Percentiles rank a stretch among this genome's conserved stretches.
phyloP scores from a whole-genome alignment of 192 early-diverging fungal species.

The Cladochytrium replicatum region DNA sequence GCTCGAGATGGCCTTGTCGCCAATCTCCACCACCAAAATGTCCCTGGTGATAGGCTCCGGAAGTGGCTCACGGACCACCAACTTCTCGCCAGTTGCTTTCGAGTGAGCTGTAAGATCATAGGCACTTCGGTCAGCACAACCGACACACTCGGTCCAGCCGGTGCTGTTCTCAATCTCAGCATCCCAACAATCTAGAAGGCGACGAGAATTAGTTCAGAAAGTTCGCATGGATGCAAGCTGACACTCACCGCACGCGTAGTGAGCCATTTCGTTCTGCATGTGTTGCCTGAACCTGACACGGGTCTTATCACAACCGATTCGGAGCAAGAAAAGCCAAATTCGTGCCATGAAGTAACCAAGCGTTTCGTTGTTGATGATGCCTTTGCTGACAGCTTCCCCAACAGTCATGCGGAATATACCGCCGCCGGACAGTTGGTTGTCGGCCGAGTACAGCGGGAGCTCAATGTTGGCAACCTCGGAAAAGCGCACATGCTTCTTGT shows the following conservation, averaged over 20 bases:
- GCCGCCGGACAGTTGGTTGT: conserved; percentile 67
- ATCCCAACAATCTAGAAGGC: conserved; percentile 80
- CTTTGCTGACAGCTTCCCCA: conserved; percentile 81
- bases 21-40: conserved; percentile 71
- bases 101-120: conserved; percentile 93
- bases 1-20: conserved; percentile 86
- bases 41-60: conserved; percentile 70
- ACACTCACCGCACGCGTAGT: conserved; percentile 75
- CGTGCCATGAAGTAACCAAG: conserved; percentile 97
- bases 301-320: conserved; percentile 79
- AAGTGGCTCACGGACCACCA: conserved; percentile 84
- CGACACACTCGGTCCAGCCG: conserved; percentile 99
- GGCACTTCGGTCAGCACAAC: conserved; percentile 97
- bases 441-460: conserved; percentile 66
- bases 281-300: conserved; percentile 95
- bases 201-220: conserved; percentile 3
- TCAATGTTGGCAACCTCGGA: conserved; percentile 67
- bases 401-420: conserved; percentile 68
- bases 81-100: conserved; percentile 79
- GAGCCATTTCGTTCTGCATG: conserved; percentile 99
- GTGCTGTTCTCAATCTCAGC: conserved; percentile 90
- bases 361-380: conserved; percentile 91
- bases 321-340: conserved; percentile 81
- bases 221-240: conserved; percentile 11
- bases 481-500: conserved; percentile 91